A percentile compares a stretch with the other conserved stretches of the same genome.
Evolutionary conservation across 176 grass and related monocot species (phyloP).

Genomic region (Zea luxurians): DNA sequence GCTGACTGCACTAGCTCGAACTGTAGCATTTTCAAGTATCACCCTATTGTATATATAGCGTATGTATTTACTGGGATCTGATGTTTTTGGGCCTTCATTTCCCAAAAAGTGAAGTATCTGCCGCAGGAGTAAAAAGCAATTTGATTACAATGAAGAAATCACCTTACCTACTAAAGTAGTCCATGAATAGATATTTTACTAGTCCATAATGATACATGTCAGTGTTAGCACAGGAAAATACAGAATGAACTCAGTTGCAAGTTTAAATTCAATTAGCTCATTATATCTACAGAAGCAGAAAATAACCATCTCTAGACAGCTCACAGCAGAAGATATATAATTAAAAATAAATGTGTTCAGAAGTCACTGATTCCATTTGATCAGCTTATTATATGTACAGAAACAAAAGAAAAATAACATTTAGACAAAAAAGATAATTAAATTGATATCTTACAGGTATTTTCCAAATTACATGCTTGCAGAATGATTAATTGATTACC

Average conservation of each 20-base stretch:
- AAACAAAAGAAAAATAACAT: neutral
- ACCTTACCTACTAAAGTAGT: neutral
- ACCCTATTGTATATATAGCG: constrained; percentile 97
- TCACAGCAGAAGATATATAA: constrained; percentile 14
- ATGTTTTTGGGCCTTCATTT: constrained; percentile 97
- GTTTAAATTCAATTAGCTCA: constrained; percentile 1
- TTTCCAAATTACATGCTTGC: constrained; percentile 14
- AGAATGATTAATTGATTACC: constrained; percentile 49
- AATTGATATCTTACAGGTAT: neutral
- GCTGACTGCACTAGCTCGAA: constrained; percentile 94
- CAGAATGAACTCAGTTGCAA: constrained; percentile 15
- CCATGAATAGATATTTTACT: neutral
- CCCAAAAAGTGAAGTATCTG: constrained; percentile 99
- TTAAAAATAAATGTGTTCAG: constrained; percentile 6
- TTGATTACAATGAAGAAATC: constrained; percentile 33
- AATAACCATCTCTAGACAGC: neutral
- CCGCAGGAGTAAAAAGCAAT: constrained; percentile 21
- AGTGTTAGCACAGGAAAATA: neutral
- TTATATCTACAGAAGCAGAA: constrained; percentile 11
- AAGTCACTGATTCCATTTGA: neutral
- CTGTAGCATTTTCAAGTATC: constrained; percentile 99
- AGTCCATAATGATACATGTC: neutral
- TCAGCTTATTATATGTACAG: neutral
- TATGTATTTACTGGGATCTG: constrained; percentile 98
- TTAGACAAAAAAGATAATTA: neutral